A percentile compares a stretch with the other conserved stretches of the same genome.
Conservation (phyloP, 1,284 basidiomycete genomes). For the Pholiota adiposa region DNA sequence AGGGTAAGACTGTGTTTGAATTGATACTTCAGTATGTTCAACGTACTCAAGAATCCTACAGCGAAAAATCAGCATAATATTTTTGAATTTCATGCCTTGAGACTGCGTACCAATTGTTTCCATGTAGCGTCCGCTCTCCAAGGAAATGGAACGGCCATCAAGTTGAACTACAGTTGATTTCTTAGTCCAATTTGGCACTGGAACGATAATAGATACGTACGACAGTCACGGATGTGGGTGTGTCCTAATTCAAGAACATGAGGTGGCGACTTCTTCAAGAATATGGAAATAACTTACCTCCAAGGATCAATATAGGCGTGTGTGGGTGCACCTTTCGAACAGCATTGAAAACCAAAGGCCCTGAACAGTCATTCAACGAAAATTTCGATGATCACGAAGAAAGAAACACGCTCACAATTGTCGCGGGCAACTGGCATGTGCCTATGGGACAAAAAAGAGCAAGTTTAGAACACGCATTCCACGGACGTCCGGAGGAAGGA, state of each 20-base stretch:
- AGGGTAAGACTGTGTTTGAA: neutral
- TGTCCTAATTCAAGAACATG: constrained; percentile 51
- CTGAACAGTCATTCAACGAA: constrained; percentile 34
- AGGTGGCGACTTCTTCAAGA: neutral
- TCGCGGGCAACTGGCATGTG: constrained; percentile 74
- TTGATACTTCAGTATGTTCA: neutral
- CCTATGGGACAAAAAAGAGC: constrained; percentile 32
- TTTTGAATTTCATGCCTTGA: neutral
- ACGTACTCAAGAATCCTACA: constrained; percentile 57
- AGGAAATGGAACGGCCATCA: constrained; percentile 67
- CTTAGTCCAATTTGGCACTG: constrained; percentile 16
- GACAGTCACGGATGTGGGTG: constrained; percentile 79
- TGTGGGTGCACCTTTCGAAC: constrained; percentile 72
- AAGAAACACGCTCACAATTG: constrained; percentile 53
- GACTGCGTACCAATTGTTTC: constrained; percentile 72
- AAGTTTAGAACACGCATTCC: neutral
- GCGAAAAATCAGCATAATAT: neutral
- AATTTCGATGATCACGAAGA: neutral
- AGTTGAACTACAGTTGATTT: constrained; percentile 46
- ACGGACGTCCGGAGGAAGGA: neutral
- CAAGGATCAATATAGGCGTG: constrained; percentile 82
- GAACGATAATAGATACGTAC: constrained; percentile 36
- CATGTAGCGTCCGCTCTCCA: constrained; percentile 87
- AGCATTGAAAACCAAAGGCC: constrained; percentile 74
- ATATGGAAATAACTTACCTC: constrained; percentile 44